Evolutionary conservation across 768 basidiomycete species (phyloP), one percentile per base, ranked within the genome.

Genomic region (Suillus placidus): DNA sequence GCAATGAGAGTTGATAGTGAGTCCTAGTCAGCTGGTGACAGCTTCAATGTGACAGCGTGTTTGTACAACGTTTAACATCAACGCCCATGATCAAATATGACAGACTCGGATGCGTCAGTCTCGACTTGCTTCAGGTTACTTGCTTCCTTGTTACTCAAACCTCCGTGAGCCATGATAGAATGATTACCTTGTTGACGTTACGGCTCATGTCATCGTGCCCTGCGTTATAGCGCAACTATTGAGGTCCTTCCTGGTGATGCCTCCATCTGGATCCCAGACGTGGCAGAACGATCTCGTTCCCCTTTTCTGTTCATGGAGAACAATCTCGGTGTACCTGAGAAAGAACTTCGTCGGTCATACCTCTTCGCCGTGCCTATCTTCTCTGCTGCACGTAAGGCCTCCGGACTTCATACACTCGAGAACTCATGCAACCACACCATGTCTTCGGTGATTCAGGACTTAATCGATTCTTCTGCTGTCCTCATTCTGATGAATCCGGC

Each of bases 401-500:
- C 62, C 42, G 51, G 32, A 35, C 23, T 55, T 49, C 38, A 47
- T 55, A 18, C 37, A 34, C 14, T 55, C 32, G 32, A 55, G 10
- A 20, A 20, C n/a, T 47, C 63, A 23, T 10, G 52, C 13, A 63
- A 67, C 4, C 40, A 64, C 7, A 60, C 68, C 70, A 62, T 63
- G 64, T 60, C 60, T 69, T 37, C 72, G 26, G 51, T 64, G 12
- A 56, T 63, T 52, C 34, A 45, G 61, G 72, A 66, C 61, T 42
- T 80, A 26, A 69, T 72, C 7, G 70, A 69, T 55, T 79, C 82
- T 1, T 80, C 87, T 0, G 77, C 79, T 43, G 71, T 88, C 58
- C 78, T 91, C n/a, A 71, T 91, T 6, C 79, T 91, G 35, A 80
- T 84, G 43, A 92, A 91, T 74, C 87, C 91, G 38, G 87, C 87